Conservation (phyloP, 2,329 filamentous ascomycete genomes). For the Aspergillus sp. region DNA sequence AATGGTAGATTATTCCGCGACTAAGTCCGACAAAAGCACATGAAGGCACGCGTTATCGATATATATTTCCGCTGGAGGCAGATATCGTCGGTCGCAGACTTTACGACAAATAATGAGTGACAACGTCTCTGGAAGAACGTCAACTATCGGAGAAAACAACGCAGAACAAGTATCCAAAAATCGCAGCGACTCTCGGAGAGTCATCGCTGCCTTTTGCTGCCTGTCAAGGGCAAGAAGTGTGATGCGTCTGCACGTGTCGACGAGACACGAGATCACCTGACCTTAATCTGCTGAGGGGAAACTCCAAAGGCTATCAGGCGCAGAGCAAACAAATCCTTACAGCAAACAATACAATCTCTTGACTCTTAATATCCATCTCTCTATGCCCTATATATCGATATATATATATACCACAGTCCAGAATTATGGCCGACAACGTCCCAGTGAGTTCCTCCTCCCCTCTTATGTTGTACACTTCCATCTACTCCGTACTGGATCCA, state of each 20-base stretch:
- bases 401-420: constrained; percentile 1
- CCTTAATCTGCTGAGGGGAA: constrained; percentile 16
- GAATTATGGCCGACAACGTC: constrained; percentile 23
- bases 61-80: constrained; percentile 4
- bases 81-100: background rate
- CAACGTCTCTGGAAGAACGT: background rate
- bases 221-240: background rate
- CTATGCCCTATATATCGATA: background rate
- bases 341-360: background rate
- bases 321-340: background rate
- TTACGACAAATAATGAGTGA: background rate
- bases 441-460: constrained; percentile 23
- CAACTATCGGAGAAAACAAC: background rate
- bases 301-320: background rate
- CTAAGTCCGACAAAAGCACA: background rate
- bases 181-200: background rate
- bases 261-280: constrained; percentile 38
- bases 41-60: constrained; percentile 8
- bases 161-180: background rate
- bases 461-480: background rate
- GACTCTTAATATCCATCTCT: background rate
- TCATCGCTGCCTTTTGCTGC: background rate
- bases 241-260: constrained; percentile 22
- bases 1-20: background rate
- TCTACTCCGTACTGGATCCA: background rate